These are phyloP conservation scores for Solanum appendiculatum DNA, from an alignment of 257 asterid genomes.

Conservation along the genomic window DNA sequence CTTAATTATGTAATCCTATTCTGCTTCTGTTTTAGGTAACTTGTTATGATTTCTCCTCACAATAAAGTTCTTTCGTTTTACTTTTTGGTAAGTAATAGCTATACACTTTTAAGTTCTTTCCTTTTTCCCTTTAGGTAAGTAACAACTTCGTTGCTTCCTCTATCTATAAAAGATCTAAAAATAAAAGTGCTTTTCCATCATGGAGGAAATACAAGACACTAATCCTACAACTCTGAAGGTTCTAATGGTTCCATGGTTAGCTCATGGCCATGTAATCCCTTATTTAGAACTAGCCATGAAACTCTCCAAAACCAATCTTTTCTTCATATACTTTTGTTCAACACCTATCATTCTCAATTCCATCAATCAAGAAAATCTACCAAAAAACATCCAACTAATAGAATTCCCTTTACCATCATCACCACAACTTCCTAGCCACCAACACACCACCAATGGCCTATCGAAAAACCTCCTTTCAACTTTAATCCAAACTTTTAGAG, in stretches of 20 bases:
- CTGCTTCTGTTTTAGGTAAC: neutral
- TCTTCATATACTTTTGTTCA: conserved; percentile 19
- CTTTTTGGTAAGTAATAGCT: neutral
- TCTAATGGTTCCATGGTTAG: conserved; percentile 43
- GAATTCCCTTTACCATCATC: conserved; percentile 20
- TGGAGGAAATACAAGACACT: conserved; percentile 10
- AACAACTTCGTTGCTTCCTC: neutral
- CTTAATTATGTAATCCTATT: neutral
- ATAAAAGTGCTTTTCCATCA: neutral
- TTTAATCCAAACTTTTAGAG: conserved; percentile 11
- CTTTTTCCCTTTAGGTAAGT: neutral
- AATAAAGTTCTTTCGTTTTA: neutral
- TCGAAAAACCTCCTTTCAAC: conserved; percentile 23
- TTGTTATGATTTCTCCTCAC: neutral
- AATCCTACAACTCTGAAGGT: neutral
- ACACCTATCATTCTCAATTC: conserved; percentile 23
- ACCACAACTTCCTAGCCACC: conserved; percentile 24
- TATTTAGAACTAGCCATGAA: conserved; percentile 38
- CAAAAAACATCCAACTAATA: conserved; percentile 16
- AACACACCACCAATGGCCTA: conserved; percentile 32
- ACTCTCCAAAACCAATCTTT: conserved; percentile 27
- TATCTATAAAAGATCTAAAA: neutral
- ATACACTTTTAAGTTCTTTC: neutral
- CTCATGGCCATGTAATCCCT: conserved; percentile 37
- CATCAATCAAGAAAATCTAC: conserved; percentile 14